Conservation (phyloP, 1,284 basidiomycete species). For the Irpex sp. region DNA sequence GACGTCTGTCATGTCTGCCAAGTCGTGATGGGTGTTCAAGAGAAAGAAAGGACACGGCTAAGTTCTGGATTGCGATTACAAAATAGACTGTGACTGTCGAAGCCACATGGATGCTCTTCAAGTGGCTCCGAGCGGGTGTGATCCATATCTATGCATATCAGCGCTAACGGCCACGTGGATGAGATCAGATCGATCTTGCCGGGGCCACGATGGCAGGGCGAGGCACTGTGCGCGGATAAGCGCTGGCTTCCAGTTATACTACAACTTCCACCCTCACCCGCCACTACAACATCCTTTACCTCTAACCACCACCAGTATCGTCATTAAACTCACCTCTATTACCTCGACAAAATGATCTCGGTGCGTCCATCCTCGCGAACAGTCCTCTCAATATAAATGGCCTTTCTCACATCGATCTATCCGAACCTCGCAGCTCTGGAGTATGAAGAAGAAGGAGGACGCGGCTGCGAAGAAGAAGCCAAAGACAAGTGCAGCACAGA, state of each 20-base stretch:
- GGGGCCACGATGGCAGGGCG: background rate
- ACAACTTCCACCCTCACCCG: background rate
- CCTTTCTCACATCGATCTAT: background rate
- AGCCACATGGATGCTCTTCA: background rate
- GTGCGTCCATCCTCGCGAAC: constrained; percentile 23
- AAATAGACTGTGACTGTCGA: background rate
- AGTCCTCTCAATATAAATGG: background rate
- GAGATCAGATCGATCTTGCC: background rate
- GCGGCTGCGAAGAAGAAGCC: constrained; percentile 93
- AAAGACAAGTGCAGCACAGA: constrained; percentile 95
- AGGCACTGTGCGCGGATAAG: background rate
- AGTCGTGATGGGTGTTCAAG: background rate
- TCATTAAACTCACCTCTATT: constrained; percentile 20
- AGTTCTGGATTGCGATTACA: background rate
- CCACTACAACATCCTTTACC: background rate
- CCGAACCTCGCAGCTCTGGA: constrained; percentile 75
- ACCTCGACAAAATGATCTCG: constrained; percentile 51
- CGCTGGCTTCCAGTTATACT: background rate
- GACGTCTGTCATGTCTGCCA: constrained; percentile 25
- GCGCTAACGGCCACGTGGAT: background rate
- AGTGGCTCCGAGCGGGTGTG: background rate
- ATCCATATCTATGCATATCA: background rate
- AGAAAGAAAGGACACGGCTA: constrained; percentile 4
- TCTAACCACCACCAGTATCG: constrained; percentile 18
- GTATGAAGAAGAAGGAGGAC: constrained; percentile 96